Percentiles rank a stretch among this genome's conserved stretches.
Evolutionary conservation across 1,284 basidiomycete species (phyloP).

Genomic region (Fomitopsis betulina): DNA sequence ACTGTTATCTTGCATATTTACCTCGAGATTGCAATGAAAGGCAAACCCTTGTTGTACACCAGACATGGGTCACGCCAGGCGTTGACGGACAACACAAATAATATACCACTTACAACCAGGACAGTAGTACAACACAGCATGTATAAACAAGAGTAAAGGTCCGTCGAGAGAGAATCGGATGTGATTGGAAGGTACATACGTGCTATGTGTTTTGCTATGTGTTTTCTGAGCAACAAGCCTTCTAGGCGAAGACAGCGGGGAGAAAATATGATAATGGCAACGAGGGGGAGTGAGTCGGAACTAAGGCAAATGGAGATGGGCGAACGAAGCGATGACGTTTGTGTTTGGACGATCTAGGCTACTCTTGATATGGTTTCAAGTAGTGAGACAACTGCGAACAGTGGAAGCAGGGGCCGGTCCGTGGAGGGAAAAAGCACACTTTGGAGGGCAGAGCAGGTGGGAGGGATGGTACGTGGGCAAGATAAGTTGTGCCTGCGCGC

Average conservation of each 20-base stretch:
- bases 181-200: conserved; percentile 1
- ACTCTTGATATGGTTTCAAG: neutral
- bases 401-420: neutral
- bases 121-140: conserved; percentile 4
- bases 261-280: neutral
- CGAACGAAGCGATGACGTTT: conserved; percentile 2
- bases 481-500: neutral
- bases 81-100: neutral
- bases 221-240: neutral
- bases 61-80: neutral
- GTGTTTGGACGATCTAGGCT: neutral
- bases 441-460: neutral
- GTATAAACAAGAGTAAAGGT: conserved; percentile 3
- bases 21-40: too few relatives aligned
- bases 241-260: neutral
- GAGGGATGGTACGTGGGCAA: neutral
- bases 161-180: neutral
- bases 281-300: neutral
- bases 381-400: conserved; percentile 2
- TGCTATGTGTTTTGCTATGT: neutral
- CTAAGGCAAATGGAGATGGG: neutral
- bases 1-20: too few relatives aligned
- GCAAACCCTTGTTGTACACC: neutral
- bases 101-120: neutral
- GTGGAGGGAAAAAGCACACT: neutral